Percentiles rank a stretch among this genome's conserved stretches.
Conservation (phyloP, 2,329 filamentous ascomycete species). For the Alternaria arbusti region DNA sequence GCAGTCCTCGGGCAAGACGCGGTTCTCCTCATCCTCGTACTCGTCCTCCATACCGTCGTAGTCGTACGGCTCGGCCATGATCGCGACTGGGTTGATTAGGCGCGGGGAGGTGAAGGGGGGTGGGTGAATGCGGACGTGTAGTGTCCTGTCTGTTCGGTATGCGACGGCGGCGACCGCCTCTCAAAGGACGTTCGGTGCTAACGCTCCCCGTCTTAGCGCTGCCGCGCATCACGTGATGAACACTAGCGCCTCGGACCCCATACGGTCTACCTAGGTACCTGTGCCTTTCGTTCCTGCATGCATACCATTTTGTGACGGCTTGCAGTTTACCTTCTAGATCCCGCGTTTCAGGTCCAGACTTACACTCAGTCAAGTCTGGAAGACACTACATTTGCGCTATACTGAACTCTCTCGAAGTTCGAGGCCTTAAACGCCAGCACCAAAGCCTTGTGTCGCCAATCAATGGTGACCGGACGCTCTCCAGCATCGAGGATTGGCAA, state of each 20-base stretch:
- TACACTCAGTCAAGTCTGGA: neutral
- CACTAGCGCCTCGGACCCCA: neutral
- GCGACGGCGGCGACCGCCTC: conserved; percentile 34
- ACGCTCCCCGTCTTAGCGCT: neutral
- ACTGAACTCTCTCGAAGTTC: neutral
- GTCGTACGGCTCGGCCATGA: conserved; percentile 55
- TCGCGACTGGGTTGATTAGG: conserved; percentile 19
- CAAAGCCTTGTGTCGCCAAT: neutral
- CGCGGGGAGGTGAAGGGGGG: conserved; percentile 1
- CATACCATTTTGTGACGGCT: neutral
- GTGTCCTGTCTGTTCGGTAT: conserved; percentile 24
- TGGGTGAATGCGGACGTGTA: conserved; percentile 18
- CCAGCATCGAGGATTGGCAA: neutral
- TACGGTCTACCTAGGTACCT: too few species aligned
- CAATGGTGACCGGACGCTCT: neutral
- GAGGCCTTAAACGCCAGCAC: neutral
- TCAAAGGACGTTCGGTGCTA: conserved; percentile 23
- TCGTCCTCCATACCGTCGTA: conserved; percentile 50
- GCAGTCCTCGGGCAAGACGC: conserved; percentile 92
- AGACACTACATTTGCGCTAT: neutral
- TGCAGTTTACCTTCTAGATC: neutral
- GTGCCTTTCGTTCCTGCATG: neutral
- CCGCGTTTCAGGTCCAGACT: neutral
- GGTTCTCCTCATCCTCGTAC: conserved; percentile 68
- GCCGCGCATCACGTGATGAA: neutral